Evolutionary conservation across 768 basidiomycete species (phyloP), one percentile per base, ranked within the genome.

Genomic region (Suillus cothurnatus): DNA sequence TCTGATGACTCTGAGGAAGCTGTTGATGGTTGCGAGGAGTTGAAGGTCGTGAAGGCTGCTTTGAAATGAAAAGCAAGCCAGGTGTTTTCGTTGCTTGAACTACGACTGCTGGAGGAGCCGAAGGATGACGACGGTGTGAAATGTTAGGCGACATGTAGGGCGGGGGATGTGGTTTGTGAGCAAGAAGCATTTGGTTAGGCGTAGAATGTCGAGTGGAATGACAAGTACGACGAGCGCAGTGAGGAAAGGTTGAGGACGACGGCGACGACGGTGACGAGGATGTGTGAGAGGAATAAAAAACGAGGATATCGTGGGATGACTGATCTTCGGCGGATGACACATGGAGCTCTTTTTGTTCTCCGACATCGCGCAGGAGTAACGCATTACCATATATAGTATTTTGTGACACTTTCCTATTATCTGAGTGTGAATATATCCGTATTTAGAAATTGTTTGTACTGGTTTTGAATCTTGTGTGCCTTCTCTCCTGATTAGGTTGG

Each of bases 21-120:
- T 79, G 74, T 26, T 73, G 79, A 61, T 79, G 78, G 32, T 75
- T 77, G 53, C 78, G 77, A 8, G 76, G 78, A 0, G 73, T 67
- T 7, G 74, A 72, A 57, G 74, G 72, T 41, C 77, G 77, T 53
- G 50, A 61, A 15, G 87, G 87, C 58, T 59, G 58, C 81, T 87
- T 89, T 62, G 89, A 86, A 59, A 93, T 81, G 57, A 87, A 84
- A 61, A 93, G 83, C 11, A 93, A 82, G 72, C 91, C 91, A 0
- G 91, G 91, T 0, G 86, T 90, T 62, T 84, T 83, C 15, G 91
- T 91, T 4, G 91, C 86, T 74, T 90, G 89, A 5, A 90, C 86
- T 66, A 88, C 81, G 70, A 89, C 85, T 41, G 86, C 82, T 0
- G 86, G 85, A 9, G 88, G 88, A 0, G 91, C 90, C 0, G 91